Evolutionary conservation across 1,284 basidiomycete genomes (phyloP).

Genomic region (Sporisorium iseilematis-ciliati): DNA sequence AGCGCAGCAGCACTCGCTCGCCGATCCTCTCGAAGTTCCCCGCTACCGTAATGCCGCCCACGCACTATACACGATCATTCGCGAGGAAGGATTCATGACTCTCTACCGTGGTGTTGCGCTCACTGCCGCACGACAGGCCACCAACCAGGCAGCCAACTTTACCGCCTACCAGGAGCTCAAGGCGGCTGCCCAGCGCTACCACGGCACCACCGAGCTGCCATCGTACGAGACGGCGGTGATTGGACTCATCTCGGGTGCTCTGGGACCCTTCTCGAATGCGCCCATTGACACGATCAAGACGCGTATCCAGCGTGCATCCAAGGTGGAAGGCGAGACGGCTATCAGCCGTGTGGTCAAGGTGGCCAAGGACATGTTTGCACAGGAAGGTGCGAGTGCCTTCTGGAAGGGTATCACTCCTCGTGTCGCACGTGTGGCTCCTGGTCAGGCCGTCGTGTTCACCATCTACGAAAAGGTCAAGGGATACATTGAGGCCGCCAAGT

Average conservation of each 20-base stretch:
- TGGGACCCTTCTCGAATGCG: conserved; percentile 95
- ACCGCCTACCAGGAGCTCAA: conserved; percentile 98
- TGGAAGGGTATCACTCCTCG: conserved; percentile 89
- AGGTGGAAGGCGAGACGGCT: conserved; percentile 82
- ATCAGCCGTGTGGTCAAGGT: conserved; percentile 80
- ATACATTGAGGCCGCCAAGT: conserved; percentile 64
- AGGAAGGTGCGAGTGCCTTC: conserved; percentile 89
- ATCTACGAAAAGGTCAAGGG: conserved; percentile 70
- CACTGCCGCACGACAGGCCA: conserved; percentile 95
- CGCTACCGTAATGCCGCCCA: conserved; percentile 97
- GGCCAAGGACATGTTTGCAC: conserved; percentile 89
- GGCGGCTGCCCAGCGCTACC: conserved; percentile 79
- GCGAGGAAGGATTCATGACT: conserved; percentile 88
- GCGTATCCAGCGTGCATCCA: conserved; percentile 81
- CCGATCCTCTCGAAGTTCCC: conserved; percentile 92
- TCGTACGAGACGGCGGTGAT: conserved; percentile 90
- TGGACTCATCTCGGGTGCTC: conserved; percentile 94
- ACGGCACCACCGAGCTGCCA: conserved; percentile 77
- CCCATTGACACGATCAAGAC: conserved; percentile 99
- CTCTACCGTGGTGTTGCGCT: conserved; percentile 91
- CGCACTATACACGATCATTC: conserved; percentile 92
- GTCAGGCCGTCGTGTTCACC: conserved; percentile 74
- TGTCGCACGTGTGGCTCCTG: conserved; percentile 92
- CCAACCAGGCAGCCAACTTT: conserved; percentile 99
- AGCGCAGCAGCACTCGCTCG: conserved; percentile 96